These are phyloP conservation scores for Teunomyces kruisii DNA, from an alignment of 805 yeast genomes.

Conservation along the genomic window DNA sequence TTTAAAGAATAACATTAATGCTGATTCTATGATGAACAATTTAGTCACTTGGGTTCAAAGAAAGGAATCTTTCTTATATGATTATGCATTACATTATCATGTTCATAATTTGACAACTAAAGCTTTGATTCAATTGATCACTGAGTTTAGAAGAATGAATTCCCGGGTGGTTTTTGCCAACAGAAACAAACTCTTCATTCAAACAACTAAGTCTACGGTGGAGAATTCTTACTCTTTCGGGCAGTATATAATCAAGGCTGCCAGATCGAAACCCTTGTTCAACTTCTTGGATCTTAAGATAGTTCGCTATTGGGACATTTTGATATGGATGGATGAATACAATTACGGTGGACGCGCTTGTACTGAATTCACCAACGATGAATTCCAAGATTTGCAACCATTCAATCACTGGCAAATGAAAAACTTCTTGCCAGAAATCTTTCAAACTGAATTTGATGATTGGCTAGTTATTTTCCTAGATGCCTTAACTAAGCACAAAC, in stretches of 20 bases:
- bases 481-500: slow-evolving; percentile 58
- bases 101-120: slow-evolving; percentile 84
- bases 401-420: slow-evolving; percentile 77
- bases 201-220: slow-evolving; percentile 73
- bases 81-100: slow-evolving; percentile 78
- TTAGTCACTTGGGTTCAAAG: slow-evolving; percentile 86
- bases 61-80: slow-evolving; percentile 70
- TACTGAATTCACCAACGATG: slow-evolving; percentile 42
- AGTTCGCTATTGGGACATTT: slow-evolving; percentile 83
- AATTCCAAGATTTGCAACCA: slow-evolving; percentile 47
- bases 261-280: slow-evolving; percentile 78
- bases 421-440: slow-evolving; percentile 67
- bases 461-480: slow-evolving; percentile 82
- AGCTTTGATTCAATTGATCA: slow-evolving; percentile 73
- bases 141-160: slow-evolving; percentile 79
- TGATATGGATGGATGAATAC: slow-evolving; percentile 91
- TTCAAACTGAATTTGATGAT: slow-evolving; percentile 81
- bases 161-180: slow-evolving; percentile 78
- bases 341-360: slow-evolving; percentile 79
- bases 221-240: slow-evolving; percentile 91
- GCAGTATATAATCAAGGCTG: slow-evolving; percentile 74
- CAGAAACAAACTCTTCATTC: slow-evolving; percentile 68
- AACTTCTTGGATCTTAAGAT: slow-evolving; percentile 75
- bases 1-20: slow-evolving; percentile 58
- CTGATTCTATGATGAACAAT: slow-evolving; percentile 79